Evolutionary conservation across 257 asterid genomes (phyloP).

Genomic region (Dorcoceras hygrometricum): DNA sequence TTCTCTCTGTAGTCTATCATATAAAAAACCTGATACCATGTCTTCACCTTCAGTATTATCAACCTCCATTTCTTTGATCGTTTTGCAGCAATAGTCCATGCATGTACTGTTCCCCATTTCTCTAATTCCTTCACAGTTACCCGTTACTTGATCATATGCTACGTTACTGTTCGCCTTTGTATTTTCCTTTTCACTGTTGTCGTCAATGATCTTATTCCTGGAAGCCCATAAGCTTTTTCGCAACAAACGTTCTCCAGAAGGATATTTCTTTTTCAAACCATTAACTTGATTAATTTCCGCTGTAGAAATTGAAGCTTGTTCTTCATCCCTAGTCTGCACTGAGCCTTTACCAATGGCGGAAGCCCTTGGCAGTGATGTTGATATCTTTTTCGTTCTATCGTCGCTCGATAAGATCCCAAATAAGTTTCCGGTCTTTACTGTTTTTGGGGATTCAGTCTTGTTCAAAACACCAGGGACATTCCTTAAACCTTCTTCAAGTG

Average conservation of each 20-base stretch:
- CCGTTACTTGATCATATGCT: slow-evolving; percentile 17
- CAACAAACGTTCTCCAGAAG: slow-evolving; percentile 39
- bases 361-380: slow-evolving; percentile 66
- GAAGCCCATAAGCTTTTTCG: slow-evolving; percentile 64
- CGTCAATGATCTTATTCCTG: slow-evolving; percentile 41
- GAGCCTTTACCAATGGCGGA: slow-evolving; percentile 39
- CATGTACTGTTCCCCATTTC: slow-evolving; percentile 31
- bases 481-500: slow-evolving; percentile 72
- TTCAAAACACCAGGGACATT: slow-evolving; percentile 29
- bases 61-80: slow-evolving; percentile 27
- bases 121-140: slow-evolving; percentile 25
- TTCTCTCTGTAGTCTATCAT: slow-evolving; percentile 89
- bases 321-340: slow-evolving; percentile 28
- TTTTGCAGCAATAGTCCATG: slow-evolving; percentile 27
- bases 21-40: slow-evolving; percentile 70
- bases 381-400: slow-evolving; percentile 48
- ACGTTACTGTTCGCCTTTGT: slow-evolving; percentile 40
- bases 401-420: slow-evolving; percentile 65
- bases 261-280: slow-evolving; percentile 31
- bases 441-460: slow-evolving; percentile 44
- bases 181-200: slow-evolving; percentile 61
- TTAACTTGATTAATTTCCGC: slow-evolving; percentile 29
- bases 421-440: slow-evolving; percentile 43
- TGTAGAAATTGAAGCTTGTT: slow-evolving; percentile 18
- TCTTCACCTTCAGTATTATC: slow-evolving; percentile 41